These are phyloP conservation scores for Chalaropsis ovoidea DNA, from an alignment of 2,329 filamentous ascomycete species.

Conservation along the genomic window DNA sequence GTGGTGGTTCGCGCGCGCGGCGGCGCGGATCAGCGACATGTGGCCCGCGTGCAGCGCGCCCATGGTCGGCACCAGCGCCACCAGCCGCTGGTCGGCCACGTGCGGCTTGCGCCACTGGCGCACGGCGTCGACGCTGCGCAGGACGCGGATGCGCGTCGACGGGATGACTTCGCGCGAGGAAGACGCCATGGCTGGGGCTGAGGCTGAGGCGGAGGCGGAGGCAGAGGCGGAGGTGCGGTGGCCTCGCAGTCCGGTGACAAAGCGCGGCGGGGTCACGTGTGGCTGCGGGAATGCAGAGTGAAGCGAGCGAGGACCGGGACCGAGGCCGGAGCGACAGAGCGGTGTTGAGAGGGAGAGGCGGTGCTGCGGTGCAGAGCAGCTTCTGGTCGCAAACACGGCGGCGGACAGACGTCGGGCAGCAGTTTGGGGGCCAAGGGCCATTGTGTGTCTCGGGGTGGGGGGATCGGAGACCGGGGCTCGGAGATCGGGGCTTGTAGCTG, in stretches of 20 bases:
- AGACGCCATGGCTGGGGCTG: conserved; percentile 21
- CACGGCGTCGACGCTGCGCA: conserved; percentile 63
- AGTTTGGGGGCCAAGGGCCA: background rate
- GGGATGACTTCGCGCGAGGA: conserved; percentile 40
- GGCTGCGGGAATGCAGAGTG: conserved; percentile 15
- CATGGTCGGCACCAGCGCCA: conserved; percentile 94
- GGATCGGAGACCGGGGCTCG: no score
- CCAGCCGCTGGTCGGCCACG: conserved; percentile 54
- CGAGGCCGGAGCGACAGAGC: background rate
- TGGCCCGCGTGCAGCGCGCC: conserved; percentile 92
- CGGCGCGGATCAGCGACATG: conserved; percentile 71
- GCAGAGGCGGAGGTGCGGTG: conserved; percentile 26
- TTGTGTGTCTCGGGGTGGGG: background rate
- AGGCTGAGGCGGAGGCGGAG: no score
- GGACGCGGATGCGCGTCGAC: conserved; percentile 54
- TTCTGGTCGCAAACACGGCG: background rate
- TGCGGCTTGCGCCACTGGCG: conserved; percentile 60
- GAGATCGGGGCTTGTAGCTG: no score
- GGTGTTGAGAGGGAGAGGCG: background rate
- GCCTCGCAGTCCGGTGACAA: conserved; percentile 27
- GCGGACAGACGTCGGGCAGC: background rate
- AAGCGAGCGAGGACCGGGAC: background rate
- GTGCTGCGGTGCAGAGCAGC: background rate
- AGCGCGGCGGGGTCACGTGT: background rate
- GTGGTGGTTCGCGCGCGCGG: conserved; percentile 71